Evolutionary conservation across 108 stramenopile species (phyloP).

Genomic region (Pseudonitzschia multiseries): DNA sequence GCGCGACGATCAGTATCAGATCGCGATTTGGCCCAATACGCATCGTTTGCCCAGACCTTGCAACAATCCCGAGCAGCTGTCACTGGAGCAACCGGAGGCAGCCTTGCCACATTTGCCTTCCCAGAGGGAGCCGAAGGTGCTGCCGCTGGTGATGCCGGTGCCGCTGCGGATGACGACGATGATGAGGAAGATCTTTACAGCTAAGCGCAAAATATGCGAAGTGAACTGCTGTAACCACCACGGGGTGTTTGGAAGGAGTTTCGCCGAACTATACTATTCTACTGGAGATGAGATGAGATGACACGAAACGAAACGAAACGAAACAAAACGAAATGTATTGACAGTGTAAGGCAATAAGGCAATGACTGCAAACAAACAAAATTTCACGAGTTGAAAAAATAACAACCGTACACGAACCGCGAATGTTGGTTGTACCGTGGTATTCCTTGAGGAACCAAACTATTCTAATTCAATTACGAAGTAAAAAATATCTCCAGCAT

Average conservation of each 20-base stretch:
- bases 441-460: too few species aligned
- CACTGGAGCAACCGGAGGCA: constrained; percentile 82
- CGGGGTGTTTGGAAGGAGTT: background rate
- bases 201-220: constrained; percentile 27
- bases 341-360: too few species aligned
- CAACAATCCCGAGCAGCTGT: constrained; percentile 92
- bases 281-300: background rate
- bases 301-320: too few species aligned
- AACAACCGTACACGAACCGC: too few species aligned
- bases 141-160: constrained; percentile 44
- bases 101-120: constrained; percentile 90
- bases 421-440: too few species aligned
- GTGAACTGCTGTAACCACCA: background rate
- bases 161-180: constrained; percentile 58
- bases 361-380: too few species aligned
- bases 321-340: too few species aligned
- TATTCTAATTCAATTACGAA: too few species aligned
- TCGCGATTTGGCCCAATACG: constrained; percentile 97
- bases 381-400: too few species aligned
- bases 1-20: constrained; percentile 98
- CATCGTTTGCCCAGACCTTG: constrained; percentile 96
- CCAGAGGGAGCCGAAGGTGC: constrained; percentile 58
- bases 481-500: too few species aligned
- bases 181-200: constrained; percentile 97
- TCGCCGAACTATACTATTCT: background rate